These are phyloP conservation scores for Aaosphaeria arxii DNA, from an alignment of 2,329 filamentous ascomycete genomes.

Conservation along the genomic window DNA sequence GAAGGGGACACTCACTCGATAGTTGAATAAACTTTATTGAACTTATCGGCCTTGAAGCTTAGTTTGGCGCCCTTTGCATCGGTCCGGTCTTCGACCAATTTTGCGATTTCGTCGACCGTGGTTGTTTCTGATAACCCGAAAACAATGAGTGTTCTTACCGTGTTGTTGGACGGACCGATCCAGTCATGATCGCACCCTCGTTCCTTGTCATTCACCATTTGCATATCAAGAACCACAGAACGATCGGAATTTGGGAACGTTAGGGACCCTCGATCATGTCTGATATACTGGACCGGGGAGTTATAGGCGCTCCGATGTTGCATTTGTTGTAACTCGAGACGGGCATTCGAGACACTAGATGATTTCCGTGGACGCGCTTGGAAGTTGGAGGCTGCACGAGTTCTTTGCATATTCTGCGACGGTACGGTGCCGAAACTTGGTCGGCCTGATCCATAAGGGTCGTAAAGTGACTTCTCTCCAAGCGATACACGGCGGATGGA, in stretches of 20 bases:
- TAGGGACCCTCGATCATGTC: no score
- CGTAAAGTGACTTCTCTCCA: conserved; percentile 12
- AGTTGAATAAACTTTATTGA: no score
- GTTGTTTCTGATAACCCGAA: conserved; percentile 5
- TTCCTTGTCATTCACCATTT: conserved; percentile 11
- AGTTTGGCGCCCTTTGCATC: no score
- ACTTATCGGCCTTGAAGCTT: no score
- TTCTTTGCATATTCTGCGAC: conserved; percentile 8
- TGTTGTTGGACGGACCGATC: conserved; percentile 28
- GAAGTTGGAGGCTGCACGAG: conserved; percentile 10
- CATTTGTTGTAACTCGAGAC: conserved; percentile 3
- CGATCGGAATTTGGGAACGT: not conserved
- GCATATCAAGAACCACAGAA: not conserved
- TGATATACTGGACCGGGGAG: not conserved
- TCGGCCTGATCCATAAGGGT: conserved; percentile 22
- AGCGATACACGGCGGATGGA: conserved; percentile 8
- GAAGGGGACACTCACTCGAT: no score
- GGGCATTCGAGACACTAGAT: conserved; percentile 11
- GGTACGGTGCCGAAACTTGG: conserved; percentile 18
- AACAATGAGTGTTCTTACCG: conserved; percentile 25
- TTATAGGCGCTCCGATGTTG: not conserved
- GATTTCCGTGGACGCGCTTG: conserved; percentile 14
- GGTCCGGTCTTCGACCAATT: not conserved
- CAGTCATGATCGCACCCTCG: conserved; percentile 22
- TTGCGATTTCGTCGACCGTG: not conserved